Conservation (phyloP, 345 rosid genomes). For the Xanthoceras sorbifolium region DNA sequence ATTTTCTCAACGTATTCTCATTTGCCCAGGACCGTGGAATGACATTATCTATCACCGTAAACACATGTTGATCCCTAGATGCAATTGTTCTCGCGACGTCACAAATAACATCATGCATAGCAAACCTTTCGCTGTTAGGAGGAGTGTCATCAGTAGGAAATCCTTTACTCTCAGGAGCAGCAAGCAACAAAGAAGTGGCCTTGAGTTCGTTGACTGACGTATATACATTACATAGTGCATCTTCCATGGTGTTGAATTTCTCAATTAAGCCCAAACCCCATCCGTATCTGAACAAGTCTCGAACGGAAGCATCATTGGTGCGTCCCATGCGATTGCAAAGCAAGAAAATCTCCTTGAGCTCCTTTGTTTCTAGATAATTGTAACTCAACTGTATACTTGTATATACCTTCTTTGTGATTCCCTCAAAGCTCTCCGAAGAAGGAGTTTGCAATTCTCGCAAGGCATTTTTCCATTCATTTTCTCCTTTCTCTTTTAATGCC, state of each 20-base stretch:
- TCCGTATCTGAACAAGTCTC: slow-evolving; percentile 25
- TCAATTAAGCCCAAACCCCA: slow-evolving; percentile 30
- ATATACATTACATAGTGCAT: slow-evolving; percentile 9
- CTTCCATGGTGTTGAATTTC: neutral
- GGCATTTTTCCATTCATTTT: slow-evolving; percentile 28
- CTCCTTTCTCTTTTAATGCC: slow-evolving; percentile 9
- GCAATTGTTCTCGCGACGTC: slow-evolving; percentile 25
- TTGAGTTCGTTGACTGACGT: slow-evolving; percentile 23
- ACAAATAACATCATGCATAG: slow-evolving; percentile 26
- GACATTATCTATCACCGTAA: neutral
- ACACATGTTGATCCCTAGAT: neutral
- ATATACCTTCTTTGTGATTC: neutral
- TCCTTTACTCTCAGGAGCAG: neutral
- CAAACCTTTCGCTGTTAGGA: neutral
- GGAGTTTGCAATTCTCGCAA: neutral
- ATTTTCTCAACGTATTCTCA: neutral
- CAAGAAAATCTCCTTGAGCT: slow-evolving; percentile 30
- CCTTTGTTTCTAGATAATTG: slow-evolving; percentile 22
- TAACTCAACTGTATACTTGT: slow-evolving; percentile 25
- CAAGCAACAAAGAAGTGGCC: slow-evolving; percentile 22
- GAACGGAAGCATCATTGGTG: neutral
- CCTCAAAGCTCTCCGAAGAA: neutral
- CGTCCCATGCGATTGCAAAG: slow-evolving; percentile 20
- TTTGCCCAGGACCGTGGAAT: neutral
- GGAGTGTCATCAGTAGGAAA: neutral